Base-by-base conservation (phyloP, 1,284 basidiomycete genomes). In the Pseudozyma hubeiensis region DNA sequence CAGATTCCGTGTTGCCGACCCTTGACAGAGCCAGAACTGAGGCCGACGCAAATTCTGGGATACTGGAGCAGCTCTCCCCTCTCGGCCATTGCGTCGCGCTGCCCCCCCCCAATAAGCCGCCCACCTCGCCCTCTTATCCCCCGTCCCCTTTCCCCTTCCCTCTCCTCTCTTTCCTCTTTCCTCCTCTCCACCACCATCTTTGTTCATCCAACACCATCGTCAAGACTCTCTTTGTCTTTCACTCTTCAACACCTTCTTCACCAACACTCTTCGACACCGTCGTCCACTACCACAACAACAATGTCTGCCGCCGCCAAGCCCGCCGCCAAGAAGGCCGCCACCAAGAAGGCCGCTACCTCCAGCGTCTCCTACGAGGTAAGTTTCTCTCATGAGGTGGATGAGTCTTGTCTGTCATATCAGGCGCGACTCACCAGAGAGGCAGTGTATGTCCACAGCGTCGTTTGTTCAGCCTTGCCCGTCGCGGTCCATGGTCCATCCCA, bases 341-440 rank as follows among this genome's bases (percentile, higher is more conserved):
- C 74, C 52, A 79, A 78, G 77, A 75, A 75, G 70, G 61, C 71
- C 55, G 59, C 66, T 54, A 56, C 62, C 29, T 64, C 70, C 57
- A 53, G 57, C 52, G 61, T 75, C 51, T 65, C 79, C 50, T 80
- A 80, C 62, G 78, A 80, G 66, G 76, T 78, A 68, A 70, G 68
- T 70, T n/a, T 17, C 1, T 14, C 13, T 29, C 43, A 24, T 24
- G 8, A 24, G 7, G 2, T 24, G 24, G 24, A 24, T 24, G 24
- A 24, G 24, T 24, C 2, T 24, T 24, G 24, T 24, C 24, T 24
- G 24, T 24, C 24, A 24, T 24, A 1, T 24, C 24, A 24, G 24
- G 24, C 24, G 24, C 24, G 24, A 24, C 24, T 24, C 24, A 24
- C 24, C 17, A 7, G n/a, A 34, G 24, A 41, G n/a, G 44, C n/a